phyloP scores from a whole-genome alignment of 2,329 filamentous ascomycete genomes.

The Emericellopsis atlantica region DNA sequence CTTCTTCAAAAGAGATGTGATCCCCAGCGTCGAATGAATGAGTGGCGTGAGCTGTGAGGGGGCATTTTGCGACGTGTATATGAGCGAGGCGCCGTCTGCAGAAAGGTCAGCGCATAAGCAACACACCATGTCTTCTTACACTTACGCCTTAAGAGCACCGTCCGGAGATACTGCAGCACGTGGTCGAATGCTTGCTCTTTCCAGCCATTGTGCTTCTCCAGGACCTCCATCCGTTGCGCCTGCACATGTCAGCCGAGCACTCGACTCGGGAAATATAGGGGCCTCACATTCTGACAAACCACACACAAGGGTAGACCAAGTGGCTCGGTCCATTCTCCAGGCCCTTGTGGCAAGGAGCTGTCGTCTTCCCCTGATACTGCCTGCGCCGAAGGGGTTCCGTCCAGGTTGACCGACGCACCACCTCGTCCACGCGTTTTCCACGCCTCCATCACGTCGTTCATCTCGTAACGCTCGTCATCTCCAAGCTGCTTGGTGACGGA shows the following conservation, averaged over 20 bases:
- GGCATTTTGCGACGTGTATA: slow-evolving; percentile 70
- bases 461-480: slow-evolving; percentile 63
- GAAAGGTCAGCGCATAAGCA: neutral
- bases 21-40: slow-evolving; percentile 74
- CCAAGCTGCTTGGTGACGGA: slow-evolving; percentile 64
- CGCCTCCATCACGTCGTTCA: slow-evolving; percentile 74
- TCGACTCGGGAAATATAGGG: slow-evolving; percentile 1
- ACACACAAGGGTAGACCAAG: slow-evolving; percentile 80
- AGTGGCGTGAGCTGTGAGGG: slow-evolving; percentile 67
- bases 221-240: slow-evolving; percentile 78
- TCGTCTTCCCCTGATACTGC: slow-evolving; percentile 44
- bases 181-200: slow-evolving; percentile 96
- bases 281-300: slow-evolving; percentile 81
- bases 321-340: slow-evolving; percentile 87
- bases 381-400: slow-evolving; percentile 45
- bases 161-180: slow-evolving; percentile 84
- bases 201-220: slow-evolving; percentile 87
- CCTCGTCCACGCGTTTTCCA: slow-evolving; percentile 68
- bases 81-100: slow-evolving; percentile 68
- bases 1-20: slow-evolving; percentile 70
- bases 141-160: slow-evolving; percentile 75
- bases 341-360: slow-evolving; percentile 64
- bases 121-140: neutral
- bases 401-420: slow-evolving; percentile 47
- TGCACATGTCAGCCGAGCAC: slow-evolving; percentile 20